A percentile compares a stretch with the other conserved stretches of the same genome.
Conservation (phyloP, 164 flowering plant genomes). For the Magnolia changhungtana region DNA sequence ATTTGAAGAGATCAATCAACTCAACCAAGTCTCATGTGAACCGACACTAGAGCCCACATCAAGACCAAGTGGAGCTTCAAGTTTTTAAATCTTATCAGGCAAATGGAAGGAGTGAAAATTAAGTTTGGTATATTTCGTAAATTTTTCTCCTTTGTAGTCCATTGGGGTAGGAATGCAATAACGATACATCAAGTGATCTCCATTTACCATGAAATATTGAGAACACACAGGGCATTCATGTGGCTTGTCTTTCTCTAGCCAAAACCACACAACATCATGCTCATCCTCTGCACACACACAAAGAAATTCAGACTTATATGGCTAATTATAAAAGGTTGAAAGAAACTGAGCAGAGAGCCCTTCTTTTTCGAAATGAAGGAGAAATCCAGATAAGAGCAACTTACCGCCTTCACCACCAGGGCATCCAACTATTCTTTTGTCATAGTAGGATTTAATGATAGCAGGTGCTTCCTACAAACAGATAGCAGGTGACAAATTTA, state of each 20-base stretch:
- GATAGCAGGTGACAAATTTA: background rate
- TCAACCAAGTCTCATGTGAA: background rate
- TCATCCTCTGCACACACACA: conserved; percentile 57
- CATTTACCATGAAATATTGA: conserved; percentile 56
- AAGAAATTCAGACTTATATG: background rate
- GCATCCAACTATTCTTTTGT: conserved; percentile 73
- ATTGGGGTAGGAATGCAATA: background rate
- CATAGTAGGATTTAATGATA: conserved; percentile 47
- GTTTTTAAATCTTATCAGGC: background rate
- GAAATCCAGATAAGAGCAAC: conserved; percentile 6
- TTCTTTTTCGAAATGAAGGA: background rate
- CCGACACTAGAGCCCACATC: background rate
- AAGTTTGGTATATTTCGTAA: background rate
- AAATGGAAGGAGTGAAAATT: background rate
- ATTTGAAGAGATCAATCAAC: background rate
- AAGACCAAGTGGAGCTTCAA: background rate
- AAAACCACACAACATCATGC: conserved; percentile 97
- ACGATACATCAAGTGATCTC: no score
- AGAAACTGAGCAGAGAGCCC: background rate
- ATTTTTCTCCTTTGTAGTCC: background rate
- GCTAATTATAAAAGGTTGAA: background rate
- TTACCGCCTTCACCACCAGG: conserved; percentile 76
- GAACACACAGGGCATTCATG: conserved; percentile 88
- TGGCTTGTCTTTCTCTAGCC: conserved; percentile 89
- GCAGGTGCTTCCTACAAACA: conserved; percentile 62